These are phyloP conservation scores for Pochonia chlamydosporia DNA, from an alignment of 2,329 filamentous ascomycete genomes.

Conservation along the genomic window DNA sequence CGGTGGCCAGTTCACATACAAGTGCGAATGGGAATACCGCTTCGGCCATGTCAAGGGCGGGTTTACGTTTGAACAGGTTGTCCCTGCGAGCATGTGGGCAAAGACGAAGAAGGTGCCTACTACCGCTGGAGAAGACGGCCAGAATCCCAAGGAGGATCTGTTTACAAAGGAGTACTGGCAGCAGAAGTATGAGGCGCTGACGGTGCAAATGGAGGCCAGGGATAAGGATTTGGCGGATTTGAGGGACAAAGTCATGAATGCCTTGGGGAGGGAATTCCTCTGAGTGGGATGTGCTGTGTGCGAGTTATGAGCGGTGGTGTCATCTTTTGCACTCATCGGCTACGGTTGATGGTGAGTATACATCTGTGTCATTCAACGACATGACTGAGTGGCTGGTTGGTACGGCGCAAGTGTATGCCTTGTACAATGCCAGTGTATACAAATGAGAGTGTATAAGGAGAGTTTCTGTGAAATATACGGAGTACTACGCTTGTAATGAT, in stretches of 20 bases:
- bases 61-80: conserved; percentile 47
- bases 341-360: no score
- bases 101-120: conserved; percentile 18
- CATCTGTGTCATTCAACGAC: no score
- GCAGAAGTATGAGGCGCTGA: conserved; percentile 49
- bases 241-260: conserved; percentile 35
- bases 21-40: conserved; percentile 48
- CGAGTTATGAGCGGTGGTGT: neutral
- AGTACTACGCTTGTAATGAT: no score
- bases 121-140: conserved; percentile 11
- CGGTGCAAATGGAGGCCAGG: conserved; percentile 52
- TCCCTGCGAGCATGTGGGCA: conserved; percentile 37
- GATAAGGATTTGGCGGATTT: conserved; percentile 46
- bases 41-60: conserved; percentile 47
- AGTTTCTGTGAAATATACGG: no score
- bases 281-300: conserved; percentile 5
- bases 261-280: conserved; percentile 19
- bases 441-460: no score
- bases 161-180: conserved; percentile 41
- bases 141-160: neutral
- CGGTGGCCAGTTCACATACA: conserved; percentile 39
- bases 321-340: no score
- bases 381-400: no score
- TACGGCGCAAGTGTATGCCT: no score
- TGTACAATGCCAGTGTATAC: no score